phyloP scores from a whole-genome alignment of 192 early-diverging fungal species.

The Jimgerdemannia flammicorona region DNA sequence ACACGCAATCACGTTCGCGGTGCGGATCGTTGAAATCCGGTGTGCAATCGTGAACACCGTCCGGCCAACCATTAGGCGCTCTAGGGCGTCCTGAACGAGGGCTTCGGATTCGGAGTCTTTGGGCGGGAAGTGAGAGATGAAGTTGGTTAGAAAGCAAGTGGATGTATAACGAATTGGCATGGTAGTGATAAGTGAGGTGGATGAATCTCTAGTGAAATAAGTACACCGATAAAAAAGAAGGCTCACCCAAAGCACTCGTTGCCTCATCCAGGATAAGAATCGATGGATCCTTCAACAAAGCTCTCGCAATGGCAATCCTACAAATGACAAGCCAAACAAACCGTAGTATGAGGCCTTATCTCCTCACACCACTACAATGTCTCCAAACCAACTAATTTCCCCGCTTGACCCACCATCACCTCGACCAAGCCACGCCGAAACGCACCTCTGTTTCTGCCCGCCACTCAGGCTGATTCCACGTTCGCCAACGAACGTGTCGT shows the following conservation, averaged over 20 bases:
- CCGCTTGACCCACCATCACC: constrained; percentile 1
- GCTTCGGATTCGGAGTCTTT: constrained; percentile 59
- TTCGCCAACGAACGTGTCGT: constrained; percentile 42
- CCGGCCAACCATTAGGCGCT: constrained; percentile 47
- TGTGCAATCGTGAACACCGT: constrained; percentile 75
- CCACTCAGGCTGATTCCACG: constrained; percentile 41
- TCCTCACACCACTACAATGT: background rate
- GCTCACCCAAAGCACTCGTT: constrained; percentile 51
- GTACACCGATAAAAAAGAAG: too few species aligned
- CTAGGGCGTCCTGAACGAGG: constrained; percentile 62
- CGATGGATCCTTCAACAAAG: constrained; percentile 36
- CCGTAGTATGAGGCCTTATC: background rate
- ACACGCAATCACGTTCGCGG: constrained; percentile 59
- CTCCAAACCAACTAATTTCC: background rate
- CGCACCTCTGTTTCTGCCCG: constrained; percentile 46
- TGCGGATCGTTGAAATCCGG: constrained; percentile 57
- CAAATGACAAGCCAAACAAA: background rate
- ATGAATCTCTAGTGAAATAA: too few species aligned
- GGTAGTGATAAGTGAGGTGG: too few species aligned
- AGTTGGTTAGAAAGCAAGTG: background rate
- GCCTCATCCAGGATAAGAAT: constrained; percentile 58
- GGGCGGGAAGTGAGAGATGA: constrained; percentile 21
- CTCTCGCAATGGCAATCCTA: constrained; percentile 43
- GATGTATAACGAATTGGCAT: background rate
- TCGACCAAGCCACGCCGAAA: background rate